Evolutionary conservation across 2,329 filamentous ascomycete species (phyloP).

Genomic region (Penicillium sp.): DNA sequence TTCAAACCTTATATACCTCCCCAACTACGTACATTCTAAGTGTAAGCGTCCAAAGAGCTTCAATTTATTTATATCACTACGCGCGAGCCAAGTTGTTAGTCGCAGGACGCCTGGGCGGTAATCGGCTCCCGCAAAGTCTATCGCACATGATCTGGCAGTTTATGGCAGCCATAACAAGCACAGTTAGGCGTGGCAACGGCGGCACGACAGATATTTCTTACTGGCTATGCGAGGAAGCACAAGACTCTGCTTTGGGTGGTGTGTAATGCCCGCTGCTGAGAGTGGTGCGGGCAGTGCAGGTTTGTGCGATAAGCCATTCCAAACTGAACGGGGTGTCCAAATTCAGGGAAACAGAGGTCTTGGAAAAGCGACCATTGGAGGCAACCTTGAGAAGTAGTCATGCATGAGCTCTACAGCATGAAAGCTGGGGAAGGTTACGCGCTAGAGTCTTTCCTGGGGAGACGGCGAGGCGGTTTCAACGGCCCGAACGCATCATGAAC

Average conservation of each 20-base stretch:
- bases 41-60: neutral
- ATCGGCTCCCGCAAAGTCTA: neutral
- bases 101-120: neutral
- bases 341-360: neutral
- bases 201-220: neutral
- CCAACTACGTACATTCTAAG: neutral
- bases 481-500: neutral
- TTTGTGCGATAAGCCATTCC: neutral
- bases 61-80: neutral
- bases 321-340: neutral
- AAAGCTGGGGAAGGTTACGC: constrained; percentile 1
- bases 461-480: neutral
- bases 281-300: neutral
- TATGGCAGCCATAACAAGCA: neutral
- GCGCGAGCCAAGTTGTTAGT: neutral
- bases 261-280: neutral
- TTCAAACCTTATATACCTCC: neutral
- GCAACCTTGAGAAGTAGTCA: neutral
- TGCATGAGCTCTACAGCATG: neutral
- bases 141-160: neutral
- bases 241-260: neutral
- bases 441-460: neutral
- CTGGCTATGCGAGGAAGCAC: neutral
- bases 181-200: neutral
- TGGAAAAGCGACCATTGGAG: neutral